Evolutionary conservation across 768 basidiomycete species (phyloP).

Genomic region (Podaxis carcinomalis): DNA sequence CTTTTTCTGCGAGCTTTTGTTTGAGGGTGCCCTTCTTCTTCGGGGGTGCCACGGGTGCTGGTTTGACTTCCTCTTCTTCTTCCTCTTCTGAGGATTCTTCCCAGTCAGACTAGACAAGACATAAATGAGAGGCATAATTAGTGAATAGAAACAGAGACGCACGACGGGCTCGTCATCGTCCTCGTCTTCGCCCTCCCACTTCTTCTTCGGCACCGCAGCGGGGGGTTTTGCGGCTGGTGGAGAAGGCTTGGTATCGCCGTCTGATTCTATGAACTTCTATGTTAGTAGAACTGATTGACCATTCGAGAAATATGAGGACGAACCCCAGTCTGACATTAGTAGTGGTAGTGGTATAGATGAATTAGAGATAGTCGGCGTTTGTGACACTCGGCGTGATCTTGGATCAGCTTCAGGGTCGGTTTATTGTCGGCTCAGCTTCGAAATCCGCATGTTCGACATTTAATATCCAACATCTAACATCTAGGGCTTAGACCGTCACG

Average conservation of each 20-base stretch:
- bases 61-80: conserved; percentile 45
- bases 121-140: too few relatives aligned
- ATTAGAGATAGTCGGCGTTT: neutral
- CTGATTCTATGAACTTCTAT: conserved; percentile 27
- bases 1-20: conserved; percentile 89
- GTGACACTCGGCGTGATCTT: neutral
- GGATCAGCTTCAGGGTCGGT: neutral
- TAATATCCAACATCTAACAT: neutral
- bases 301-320: neutral
- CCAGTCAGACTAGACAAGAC: conserved; percentile 78
- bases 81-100: conserved; percentile 50
- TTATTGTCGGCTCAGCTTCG: neutral
- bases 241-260: conserved; percentile 28
- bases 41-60: conserved; percentile 51
- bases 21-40: conserved; percentile 95
- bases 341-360: neutral
- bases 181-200: conserved; percentile 92
- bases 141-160: conserved; percentile 24
- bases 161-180: conserved; percentile 79
- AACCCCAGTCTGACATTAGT: conserved; percentile 38
- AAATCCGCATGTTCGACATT: neutral
- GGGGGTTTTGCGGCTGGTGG: conserved; percentile 17
- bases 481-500: too few relatives aligned
- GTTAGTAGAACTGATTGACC: neutral
- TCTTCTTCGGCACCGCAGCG: conserved; percentile 33